Evolutionary conservation across 1,139 yeast species (phyloP).

Genomic region (Dujonia santamariae): DNA sequence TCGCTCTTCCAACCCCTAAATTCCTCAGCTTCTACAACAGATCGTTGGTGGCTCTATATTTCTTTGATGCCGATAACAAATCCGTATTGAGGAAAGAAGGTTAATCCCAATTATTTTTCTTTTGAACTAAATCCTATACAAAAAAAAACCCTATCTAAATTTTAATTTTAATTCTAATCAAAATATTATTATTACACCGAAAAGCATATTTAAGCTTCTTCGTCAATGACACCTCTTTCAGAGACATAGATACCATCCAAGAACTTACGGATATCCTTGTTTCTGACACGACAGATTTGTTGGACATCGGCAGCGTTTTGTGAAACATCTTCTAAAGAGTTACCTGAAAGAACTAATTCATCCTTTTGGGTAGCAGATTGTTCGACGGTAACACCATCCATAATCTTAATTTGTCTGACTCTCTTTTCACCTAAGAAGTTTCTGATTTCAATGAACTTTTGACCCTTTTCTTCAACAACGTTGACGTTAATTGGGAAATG

Average conservation of each 20-base stretch:
- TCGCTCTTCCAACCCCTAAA: too few species aligned
- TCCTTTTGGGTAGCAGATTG: constrained; percentile 86
- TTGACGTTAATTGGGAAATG: constrained; percentile 99
- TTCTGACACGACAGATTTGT: constrained; percentile 98
- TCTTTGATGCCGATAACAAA: too few species aligned
- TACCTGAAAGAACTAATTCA: constrained; percentile 89
- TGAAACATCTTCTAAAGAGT: constrained; percentile 97
- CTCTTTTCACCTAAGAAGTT: constrained; percentile 99
- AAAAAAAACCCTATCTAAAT: too few species aligned
- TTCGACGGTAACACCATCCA: constrained; percentile 87
- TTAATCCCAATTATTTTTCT: too few species aligned
- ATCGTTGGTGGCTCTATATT: too few species aligned
- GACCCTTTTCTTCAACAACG: constrained; percentile 72
- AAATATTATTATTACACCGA: constrained; percentile 19
- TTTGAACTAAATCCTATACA: too few species aligned
- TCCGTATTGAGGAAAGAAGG: too few species aligned
- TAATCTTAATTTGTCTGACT: constrained; percentile 81
- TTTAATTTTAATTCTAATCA: too few species aligned
- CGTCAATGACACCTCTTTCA: constrained; percentile 84
- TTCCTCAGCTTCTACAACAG: too few species aligned
- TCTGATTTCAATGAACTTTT: constrained; percentile 88
- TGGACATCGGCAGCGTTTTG: constrained; percentile 98
- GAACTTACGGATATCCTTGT: constrained; percentile 99
- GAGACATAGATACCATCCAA: constrained; percentile 99
- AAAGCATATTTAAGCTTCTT: constrained; percentile 57